Percentiles rank a stretch among this genome's conserved stretches.
These are phyloP conservation scores for Colletotrichum godetiae DNA, from an alignment of 2,329 filamentous ascomycete species.

Conservation along the genomic window DNA sequence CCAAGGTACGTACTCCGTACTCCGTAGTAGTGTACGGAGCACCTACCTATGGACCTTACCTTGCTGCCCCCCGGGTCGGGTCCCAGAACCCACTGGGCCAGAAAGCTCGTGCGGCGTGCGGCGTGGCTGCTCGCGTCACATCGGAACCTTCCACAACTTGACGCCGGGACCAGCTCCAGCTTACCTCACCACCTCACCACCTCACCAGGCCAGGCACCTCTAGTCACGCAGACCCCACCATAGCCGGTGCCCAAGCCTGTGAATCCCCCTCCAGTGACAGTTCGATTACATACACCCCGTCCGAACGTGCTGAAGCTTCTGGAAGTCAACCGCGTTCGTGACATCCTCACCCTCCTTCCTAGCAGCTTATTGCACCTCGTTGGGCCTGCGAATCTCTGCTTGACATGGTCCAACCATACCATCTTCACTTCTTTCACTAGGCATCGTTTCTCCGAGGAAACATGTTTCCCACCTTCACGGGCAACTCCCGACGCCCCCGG, in stretches of 20 bases:
- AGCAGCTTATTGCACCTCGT: neutral
- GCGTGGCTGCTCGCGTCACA: slow-evolving; percentile 1
- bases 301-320: slow-evolving; percentile 36
- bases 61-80: neutral
- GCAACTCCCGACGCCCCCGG: slow-evolving; percentile 83
- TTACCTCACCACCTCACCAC: slow-evolving; percentile 20
- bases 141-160: slow-evolving; percentile 28
- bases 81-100: neutral
- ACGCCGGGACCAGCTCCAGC: slow-evolving; percentile 14
- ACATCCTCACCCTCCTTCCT: neutral
- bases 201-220: slow-evolving; percentile 1
- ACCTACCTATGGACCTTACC: too few species aligned
- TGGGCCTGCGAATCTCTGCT: neutral
- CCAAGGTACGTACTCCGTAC: neutral
- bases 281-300: slow-evolving; percentile 34
- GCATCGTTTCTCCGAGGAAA: slow-evolving; percentile 37
- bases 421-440: neutral
- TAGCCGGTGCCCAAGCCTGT: slow-evolving; percentile 16
- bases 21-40: too few species aligned
- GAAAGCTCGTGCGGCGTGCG: neutral
- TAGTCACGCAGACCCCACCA: slow-evolving; percentile 2
- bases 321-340: slow-evolving; percentile 27
- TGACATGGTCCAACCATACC: slow-evolving; percentile 14
- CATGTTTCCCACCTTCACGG: slow-evolving; percentile 96
- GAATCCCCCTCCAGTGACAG: slow-evolving; percentile 24